Conservation (phyloP, 176 grass and related monocot species). For the Triticum dicoccoides region DNA sequence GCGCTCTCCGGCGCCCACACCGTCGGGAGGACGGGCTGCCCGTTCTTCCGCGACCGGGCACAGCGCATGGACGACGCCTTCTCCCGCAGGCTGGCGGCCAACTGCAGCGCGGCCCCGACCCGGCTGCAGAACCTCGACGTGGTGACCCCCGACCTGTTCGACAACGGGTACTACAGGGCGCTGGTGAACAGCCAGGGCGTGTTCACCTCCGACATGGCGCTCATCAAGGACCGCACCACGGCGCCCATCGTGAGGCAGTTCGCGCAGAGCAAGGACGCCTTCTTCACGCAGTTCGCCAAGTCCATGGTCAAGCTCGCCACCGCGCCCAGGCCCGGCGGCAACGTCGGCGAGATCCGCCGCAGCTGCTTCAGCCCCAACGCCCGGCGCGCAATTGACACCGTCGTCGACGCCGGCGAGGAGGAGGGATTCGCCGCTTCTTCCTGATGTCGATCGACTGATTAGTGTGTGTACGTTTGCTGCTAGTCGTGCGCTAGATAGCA, state of each 20-base stretch:
- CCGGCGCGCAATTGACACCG: background rate
- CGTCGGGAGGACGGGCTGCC: constrained; percentile 40
- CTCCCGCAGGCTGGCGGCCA: constrained; percentile 13
- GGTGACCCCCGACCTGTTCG: constrained; percentile 13
- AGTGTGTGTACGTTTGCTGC: too few relatives aligned
- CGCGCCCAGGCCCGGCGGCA: background rate
- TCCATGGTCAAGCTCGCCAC: constrained; percentile 36
- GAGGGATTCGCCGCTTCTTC: background rate
- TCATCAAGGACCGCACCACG: background rate
- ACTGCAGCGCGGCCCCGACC: background rate
- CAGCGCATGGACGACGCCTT: constrained; percentile 31
- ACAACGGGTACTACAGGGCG: constrained; percentile 37
- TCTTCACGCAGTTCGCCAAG: constrained; percentile 36
- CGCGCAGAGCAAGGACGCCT: constrained; percentile 11
- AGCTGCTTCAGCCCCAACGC: constrained; percentile 19
- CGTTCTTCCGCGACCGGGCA: constrained; percentile 7
- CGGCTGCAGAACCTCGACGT: constrained; percentile 19
- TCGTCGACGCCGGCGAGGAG: background rate
- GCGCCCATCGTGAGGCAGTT: background rate
- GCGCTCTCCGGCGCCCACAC: constrained; percentile 74
- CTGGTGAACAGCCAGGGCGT: constrained; percentile 20
- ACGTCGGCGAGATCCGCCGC: constrained; percentile 30
- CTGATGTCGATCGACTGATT: background rate
- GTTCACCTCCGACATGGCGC: constrained; percentile 42
- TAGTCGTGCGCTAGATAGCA: too few relatives aligned